These are phyloP conservation scores for Psilocybe mexicana DNA, from an alignment of 1,284 basidiomycete species.

Conservation along the genomic window DNA sequence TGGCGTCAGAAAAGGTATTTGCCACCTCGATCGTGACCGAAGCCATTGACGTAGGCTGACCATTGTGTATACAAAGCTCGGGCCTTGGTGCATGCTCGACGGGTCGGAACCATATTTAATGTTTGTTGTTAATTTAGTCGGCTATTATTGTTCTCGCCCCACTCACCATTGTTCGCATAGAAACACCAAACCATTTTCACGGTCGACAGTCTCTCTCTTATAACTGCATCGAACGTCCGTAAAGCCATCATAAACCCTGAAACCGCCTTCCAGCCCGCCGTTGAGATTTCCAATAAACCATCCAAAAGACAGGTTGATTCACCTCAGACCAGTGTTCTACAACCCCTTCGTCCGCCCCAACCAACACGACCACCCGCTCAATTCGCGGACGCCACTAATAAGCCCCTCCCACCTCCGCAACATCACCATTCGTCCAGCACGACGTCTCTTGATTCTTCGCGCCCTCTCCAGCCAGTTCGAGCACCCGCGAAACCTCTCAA, in stretches of 20 bases:
- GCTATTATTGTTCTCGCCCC: constrained; percentile 15
- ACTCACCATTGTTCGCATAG: constrained; percentile 36
- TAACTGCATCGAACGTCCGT: constrained; percentile 39
- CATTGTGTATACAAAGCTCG: constrained; percentile 32
- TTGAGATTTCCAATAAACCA: constrained; percentile 4
- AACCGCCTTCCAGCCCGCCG: constrained; percentile 1
- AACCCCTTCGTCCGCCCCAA: constrained; percentile 9
- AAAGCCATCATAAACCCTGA: constrained; percentile 35
- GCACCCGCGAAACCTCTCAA: constrained; percentile 1
- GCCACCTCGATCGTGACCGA: background rate
- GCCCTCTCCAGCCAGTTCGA: constrained; percentile 17
- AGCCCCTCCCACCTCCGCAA: background rate
- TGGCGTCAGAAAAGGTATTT: constrained; percentile 37
- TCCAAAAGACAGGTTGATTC: constrained; percentile 7
- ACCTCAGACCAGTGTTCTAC: background rate
- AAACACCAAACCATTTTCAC: constrained; percentile 44
- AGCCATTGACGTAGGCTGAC: constrained; percentile 10
- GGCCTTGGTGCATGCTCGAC: constrained; percentile 45
- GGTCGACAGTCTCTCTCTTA: constrained; percentile 40
- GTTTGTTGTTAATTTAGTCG: constrained; percentile 28
- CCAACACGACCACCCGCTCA: constrained; percentile 5
- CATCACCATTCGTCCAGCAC: background rate
- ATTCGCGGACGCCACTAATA: constrained; percentile 1
- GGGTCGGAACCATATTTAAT: constrained; percentile 43
- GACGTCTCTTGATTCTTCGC: background rate